Evolutionary conservation across 352 stramenopile species (phyloP).

Genomic region (Phytophthora ohioensis): DNA sequence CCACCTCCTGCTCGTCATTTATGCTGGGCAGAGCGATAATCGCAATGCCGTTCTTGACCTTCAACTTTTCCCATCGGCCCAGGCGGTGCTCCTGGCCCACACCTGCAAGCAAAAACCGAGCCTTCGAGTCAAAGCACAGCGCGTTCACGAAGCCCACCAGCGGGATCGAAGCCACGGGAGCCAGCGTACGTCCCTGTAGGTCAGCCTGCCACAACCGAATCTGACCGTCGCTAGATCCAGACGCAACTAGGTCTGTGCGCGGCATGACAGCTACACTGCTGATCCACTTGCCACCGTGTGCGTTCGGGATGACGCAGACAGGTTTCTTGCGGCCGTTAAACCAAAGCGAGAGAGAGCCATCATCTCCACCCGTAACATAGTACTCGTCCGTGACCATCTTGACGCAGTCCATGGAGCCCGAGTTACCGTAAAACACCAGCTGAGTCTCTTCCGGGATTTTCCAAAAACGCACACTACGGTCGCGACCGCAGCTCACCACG

Average conservation of each 20-base stretch:
- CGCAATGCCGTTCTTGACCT: conserved; percentile 91
- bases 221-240: conserved; percentile 91
- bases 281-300: conserved; percentile 94
- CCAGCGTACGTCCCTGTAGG: conserved; percentile 70
- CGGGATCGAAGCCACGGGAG: conserved; percentile 75
- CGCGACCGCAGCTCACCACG: conserved; percentile 90
- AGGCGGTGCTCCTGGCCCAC: conserved; percentile 94
- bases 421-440: conserved; percentile 94
- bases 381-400: conserved; percentile 94
- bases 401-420: conserved; percentile 92
- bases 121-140: conserved; percentile 79
- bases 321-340: conserved; percentile 95
- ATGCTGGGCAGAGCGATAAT: conserved; percentile 88
- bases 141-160: conserved; percentile 79
- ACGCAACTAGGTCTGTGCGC: conserved; percentile 92
- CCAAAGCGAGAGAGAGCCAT: conserved; percentile 92
- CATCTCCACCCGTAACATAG: conserved; percentile 93
- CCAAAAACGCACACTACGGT: conserved; percentile 94
- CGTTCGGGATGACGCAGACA: conserved; percentile 77
- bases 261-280: conserved; percentile 90
- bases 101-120: conserved; percentile 90
- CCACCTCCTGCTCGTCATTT: conserved; percentile 41
- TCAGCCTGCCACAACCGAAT: conserved; percentile 93
- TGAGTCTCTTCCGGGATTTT: conserved; percentile 96
- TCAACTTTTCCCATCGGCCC: conserved; percentile 92